These are phyloP conservation scores for Amauroascus verrucosus DNA, from an alignment of 2,329 filamentous ascomycete genomes.

Conservation along the genomic window DNA sequence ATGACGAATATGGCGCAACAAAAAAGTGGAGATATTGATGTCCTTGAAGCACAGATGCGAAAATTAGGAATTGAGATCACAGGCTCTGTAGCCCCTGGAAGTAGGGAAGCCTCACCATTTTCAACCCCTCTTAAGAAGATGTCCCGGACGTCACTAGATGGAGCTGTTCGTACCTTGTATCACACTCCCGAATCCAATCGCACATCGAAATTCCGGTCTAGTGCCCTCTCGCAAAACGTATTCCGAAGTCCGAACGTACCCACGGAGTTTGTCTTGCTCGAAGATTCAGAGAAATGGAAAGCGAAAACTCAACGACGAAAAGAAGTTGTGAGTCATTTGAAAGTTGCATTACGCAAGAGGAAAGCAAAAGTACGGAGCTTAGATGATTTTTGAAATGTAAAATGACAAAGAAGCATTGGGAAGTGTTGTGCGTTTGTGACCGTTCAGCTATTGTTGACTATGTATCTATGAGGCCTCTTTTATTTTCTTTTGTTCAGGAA, in stretches of 20 bases:
- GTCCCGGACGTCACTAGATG: conserved; percentile 26
- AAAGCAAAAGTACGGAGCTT: conserved; percentile 26
- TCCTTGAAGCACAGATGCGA: conserved; percentile 77
- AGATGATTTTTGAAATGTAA: conserved; percentile 16
- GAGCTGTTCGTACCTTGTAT: conserved; percentile 25
- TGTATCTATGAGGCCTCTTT: neutral
- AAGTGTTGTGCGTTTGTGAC: neutral
- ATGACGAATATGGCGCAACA: conserved; percentile 91
- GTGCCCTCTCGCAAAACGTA: conserved; percentile 29
- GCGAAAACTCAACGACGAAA: conserved; percentile 29
- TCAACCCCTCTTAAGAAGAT: conserved; percentile 29
- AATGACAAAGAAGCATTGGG: neutral
- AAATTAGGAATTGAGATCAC: conserved; percentile 48
- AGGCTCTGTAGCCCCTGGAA: conserved; percentile 9
- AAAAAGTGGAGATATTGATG: conserved; percentile 79
- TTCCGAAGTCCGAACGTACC: conserved; percentile 25
- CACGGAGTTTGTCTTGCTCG: conserved; percentile 18
- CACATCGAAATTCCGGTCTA: conserved; percentile 19
- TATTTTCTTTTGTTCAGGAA: neutral
- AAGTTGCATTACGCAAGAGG: conserved; percentile 28
- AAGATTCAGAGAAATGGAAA: conserved; percentile 30
- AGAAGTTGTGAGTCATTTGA: conserved; percentile 29
- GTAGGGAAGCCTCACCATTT: conserved; percentile 30
- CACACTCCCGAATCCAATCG: conserved; percentile 33
- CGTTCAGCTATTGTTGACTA: neutral